These are phyloP conservation scores for carrot (Daucus carota) DNA, from an alignment of 129 eudicot genomes.

Conservation along the genomic window DH1_v3.0 NC_030381.2:34465501-34466000, in stretches of 20 bases:
- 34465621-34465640: neutral
- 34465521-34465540: conserved; percentile 62
- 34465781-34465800: conserved; percentile 95
- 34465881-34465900: neutral
- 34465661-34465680: conserved; percentile 1
- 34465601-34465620: conserved; percentile 63
- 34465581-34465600: conserved; percentile 85
- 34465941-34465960: neutral
- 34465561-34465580: conserved; percentile 65
- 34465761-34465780: conserved; percentile 60
- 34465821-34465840: conserved; percentile 98
- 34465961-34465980: neutral
- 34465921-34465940: neutral
- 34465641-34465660: neutral
- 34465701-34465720: conserved; percentile 83
- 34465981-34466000: neutral
- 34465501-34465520: conserved; percentile 72
- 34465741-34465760: conserved; percentile 79
- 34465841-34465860: conserved; percentile 95
- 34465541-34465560: conserved; percentile 71
- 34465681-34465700: conserved; percentile 60
- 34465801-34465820: conserved; percentile 85
- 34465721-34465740: conserved; percentile 92
- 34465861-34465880: conserved; percentile 63
- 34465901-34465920: neutral